Evolutionary conservation across 208 protist genomes (phyloP), one percentile per base, ranked within the genome.

Genomic region (Wallacemonas rigidus): DNA sequence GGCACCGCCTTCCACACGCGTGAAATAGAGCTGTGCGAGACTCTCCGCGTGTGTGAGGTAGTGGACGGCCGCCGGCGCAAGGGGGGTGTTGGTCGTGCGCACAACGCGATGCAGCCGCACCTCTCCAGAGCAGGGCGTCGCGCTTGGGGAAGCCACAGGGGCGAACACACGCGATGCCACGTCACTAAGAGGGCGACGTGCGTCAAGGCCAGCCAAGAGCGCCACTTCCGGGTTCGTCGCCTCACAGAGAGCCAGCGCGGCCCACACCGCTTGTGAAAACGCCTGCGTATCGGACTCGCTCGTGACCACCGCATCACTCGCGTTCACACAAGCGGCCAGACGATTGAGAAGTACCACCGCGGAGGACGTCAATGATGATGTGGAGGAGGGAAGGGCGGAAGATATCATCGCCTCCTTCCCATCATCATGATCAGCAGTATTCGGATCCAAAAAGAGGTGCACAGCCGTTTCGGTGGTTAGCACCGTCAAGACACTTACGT

Each of bases 301-400:
- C n/a, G 76, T 76, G 5, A 85, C 35, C 8, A 91, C 63, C 12
- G 73, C 86, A 53, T 89, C 83, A 2, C 80, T 79, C n/a, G 82
- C 65, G 12, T 70, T 73, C n/a, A 78, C 78, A 14, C 65, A 78
- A 39, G 72, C 61, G 15, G 87, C 61, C 62, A 88, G 14, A 40
- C 57, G 53, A 38, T 67, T 64, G 35, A 47, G 63, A 45, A 67
- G 57, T 3, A 44, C 45, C 38, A 67, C 41, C 39, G 56, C 56
- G 26, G 26, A 26, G 26, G 26, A 26, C 26, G 26, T 26, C 26
- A 26, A 0, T 26, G 26, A 26, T 26, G 26, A 26, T 26, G 26
- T 26, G 26, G 26, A 26, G 26, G 26, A 26, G 26, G 26, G 26
- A 26, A 26, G 26, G 26, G 26, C 26, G 26, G 26, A 26, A 26